A percentile compares a stretch with the other conserved stretches of the same genome.
phyloP scores from a whole-genome alignment of 2,329 filamentous ascomycete genomes.

The Paraphoma chrysanthemicola region DNA sequence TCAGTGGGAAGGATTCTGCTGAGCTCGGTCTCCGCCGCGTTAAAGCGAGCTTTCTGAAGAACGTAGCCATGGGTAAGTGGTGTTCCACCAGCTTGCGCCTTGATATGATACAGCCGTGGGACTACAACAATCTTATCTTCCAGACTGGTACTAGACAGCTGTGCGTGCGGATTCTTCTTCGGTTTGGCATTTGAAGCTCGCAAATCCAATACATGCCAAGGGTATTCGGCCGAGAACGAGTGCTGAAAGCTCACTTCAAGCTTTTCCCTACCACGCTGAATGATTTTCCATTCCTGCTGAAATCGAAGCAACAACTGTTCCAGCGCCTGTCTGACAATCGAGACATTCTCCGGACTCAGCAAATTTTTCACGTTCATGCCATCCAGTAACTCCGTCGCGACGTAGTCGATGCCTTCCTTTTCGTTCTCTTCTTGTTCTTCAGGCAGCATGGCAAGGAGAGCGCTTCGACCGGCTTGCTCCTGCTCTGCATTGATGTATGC shows the following conservation, averaged over 20 bases:
- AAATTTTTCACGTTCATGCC: neutral
- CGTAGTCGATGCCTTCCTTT: neutral
- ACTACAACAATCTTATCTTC: neutral
- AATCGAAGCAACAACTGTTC: neutral
- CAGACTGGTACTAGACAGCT: neutral
- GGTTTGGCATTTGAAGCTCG: neutral
- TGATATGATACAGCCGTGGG: neutral
- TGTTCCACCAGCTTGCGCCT: neutral
- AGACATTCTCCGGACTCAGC: neutral
- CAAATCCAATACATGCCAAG: neutral
- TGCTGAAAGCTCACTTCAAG: neutral
- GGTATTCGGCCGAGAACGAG: neutral
- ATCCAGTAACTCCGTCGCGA: neutral
- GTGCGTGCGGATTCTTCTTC: neutral
- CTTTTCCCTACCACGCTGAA: neutral
- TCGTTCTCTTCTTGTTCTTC: neutral
- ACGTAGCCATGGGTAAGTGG: neutral
- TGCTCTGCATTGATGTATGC: slow-evolving; percentile 6
- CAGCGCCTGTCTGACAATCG: neutral
- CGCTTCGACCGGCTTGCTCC: slow-evolving; percentile 1
- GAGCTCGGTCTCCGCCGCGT: neutral
- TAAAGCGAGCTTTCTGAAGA: neutral
- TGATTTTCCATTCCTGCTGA: neutral
- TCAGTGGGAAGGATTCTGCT: neutral
- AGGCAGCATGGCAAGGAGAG: slow-evolving; percentile 7